Conservation (phyloP, 345 rosid species). For the Dimocarpus longan region DNA sequence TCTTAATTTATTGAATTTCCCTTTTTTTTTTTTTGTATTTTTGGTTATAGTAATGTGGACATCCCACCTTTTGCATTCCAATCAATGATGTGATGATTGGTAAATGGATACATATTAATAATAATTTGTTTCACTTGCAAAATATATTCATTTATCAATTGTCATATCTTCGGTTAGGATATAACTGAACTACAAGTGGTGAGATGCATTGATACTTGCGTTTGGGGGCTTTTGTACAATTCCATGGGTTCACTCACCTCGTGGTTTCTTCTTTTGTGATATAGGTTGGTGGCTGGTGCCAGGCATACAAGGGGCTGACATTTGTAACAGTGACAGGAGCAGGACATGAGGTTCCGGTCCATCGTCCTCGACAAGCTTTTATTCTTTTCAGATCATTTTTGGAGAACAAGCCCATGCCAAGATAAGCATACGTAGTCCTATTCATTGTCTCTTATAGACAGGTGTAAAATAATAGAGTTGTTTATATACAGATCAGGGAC, state of each 20-base stretch:
- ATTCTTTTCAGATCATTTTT: conserved; percentile 84
- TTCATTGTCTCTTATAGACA: conserved; percentile 19
- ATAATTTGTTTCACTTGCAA: no score
- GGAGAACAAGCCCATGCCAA: conserved; percentile 74
- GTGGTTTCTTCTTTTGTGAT: conserved; percentile 2
- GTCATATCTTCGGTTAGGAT: no score
- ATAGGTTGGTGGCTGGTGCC: conserved; percentile 98
- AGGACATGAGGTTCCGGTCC: conserved; percentile 94
- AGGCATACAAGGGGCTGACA: conserved; percentile 81
- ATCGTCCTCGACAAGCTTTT: conserved; percentile 81
- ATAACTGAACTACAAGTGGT: no score
- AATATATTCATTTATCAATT: no score
- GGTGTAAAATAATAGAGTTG: conserved; percentile 15
- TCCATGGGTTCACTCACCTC: background rate
- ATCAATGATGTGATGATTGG: no score
- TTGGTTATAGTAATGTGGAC: no score
- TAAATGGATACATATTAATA: no score
- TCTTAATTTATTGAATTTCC: no score
- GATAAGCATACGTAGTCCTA: conserved; percentile 13
- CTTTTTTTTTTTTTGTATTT: no score
- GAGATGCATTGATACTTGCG: background rate
- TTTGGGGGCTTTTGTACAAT: background rate
- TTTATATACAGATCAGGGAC: conserved; percentile 14
- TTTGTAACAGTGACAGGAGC: conserved; percentile 84
- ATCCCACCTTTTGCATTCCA: no score